Percentiles rank a stretch among this genome's conserved stretches.
phyloP scores from a whole-genome alignment of 129 eudicot genomes.

The Artemisia argyi region DNA sequence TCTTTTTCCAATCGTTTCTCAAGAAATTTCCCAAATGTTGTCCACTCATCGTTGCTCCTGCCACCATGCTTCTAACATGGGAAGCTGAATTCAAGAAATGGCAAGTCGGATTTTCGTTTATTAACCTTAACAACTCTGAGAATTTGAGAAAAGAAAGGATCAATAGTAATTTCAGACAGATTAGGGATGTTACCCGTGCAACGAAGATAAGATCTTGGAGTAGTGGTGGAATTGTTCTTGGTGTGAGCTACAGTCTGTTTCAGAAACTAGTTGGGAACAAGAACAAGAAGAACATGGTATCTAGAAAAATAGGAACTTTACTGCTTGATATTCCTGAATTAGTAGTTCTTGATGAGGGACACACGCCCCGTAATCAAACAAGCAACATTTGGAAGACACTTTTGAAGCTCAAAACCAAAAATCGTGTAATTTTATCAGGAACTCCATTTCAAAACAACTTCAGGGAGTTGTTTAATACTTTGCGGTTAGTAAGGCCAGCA shows the following conservation, averaged over 20 bases:
- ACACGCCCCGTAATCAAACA: constrained; percentile 62
- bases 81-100: constrained; percentile 54
- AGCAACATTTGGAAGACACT: constrained; percentile 53
- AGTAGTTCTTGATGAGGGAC: constrained; percentile 88
- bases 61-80: constrained; percentile 55
- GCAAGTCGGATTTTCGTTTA: constrained; percentile 39
- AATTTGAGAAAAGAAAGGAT: constrained; percentile 14
- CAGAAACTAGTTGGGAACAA: constrained; percentile 13
- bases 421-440: constrained; percentile 64
- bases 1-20: constrained; percentile 47
- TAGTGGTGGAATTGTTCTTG: constrained; percentile 49
- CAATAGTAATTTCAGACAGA: not conserved
- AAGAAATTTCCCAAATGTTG: constrained; percentile 45
- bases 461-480: constrained; percentile 53
- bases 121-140: constrained; percentile 27
- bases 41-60: constrained; percentile 60
- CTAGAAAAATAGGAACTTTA: constrained; percentile 25
- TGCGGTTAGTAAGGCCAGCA: constrained; percentile 53
- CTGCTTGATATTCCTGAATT: constrained; percentile 55
- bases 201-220: constrained; percentile 61
- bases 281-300: not conserved
- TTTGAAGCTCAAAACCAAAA: constrained; percentile 45
- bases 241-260: constrained; percentile 56
- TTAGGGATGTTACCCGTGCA: constrained; percentile 31
- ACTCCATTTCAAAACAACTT: constrained; percentile 86